phyloP scores from a whole-genome alignment of 371 early-diverging fungal genomes.

The Rhizopus stolonifer region DNA sequence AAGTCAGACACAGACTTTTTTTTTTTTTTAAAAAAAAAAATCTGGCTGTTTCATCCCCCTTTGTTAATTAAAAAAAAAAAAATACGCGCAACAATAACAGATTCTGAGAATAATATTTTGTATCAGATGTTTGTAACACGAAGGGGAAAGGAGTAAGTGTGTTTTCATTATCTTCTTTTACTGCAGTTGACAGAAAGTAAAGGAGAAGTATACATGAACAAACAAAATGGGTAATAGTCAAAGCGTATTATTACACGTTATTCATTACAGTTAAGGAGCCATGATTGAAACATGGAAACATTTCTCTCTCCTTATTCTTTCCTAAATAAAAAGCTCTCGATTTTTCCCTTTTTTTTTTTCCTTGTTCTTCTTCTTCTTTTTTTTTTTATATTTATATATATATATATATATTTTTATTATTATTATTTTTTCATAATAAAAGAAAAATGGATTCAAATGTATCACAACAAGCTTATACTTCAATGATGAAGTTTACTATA shows the following conservation, averaged over 20 bases:
- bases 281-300: not conserved
- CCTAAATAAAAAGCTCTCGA: not conserved
- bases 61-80: too few species aligned
- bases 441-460: slow-evolving; percentile 31
- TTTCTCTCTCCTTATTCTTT: not conserved
- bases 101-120: too few species aligned
- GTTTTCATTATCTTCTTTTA: too few species aligned
- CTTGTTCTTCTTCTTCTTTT: not conserved
- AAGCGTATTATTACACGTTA: slow-evolving; percentile 14
- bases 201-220: not conserved
- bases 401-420: too few species aligned
- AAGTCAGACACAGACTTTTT: too few species aligned
- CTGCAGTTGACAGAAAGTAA: not conserved
- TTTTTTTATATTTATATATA: too few species aligned
- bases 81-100: too few species aligned
- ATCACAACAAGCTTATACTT: slow-evolving; percentile 49
- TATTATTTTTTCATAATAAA: not conserved
- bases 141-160: too few species aligned
- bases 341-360: not conserved
- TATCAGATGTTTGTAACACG: too few species aligned
- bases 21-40: too few species aligned
- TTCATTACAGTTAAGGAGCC: not conserved
- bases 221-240: not conserved
- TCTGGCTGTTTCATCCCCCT: too few species aligned
- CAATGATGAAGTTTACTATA: slow-evolving; percentile 52